A percentile compares a stretch with the other conserved stretches of the same genome.
Conservation (phyloP, 345 rosid species). For the Ceriops tagal region DNA sequence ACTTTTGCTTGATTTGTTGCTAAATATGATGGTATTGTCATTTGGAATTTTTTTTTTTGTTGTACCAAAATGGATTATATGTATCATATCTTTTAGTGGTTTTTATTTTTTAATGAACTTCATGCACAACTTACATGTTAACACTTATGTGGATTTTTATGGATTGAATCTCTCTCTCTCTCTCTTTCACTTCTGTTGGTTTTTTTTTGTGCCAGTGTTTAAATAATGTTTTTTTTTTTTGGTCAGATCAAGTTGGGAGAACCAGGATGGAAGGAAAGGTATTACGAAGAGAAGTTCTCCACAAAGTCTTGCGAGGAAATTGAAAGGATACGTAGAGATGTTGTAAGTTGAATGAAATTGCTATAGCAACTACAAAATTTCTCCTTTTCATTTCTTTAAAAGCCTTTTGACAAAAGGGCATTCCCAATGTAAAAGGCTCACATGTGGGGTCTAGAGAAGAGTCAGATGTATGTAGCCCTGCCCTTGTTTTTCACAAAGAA, state of each 20-base stretch:
- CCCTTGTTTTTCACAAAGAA: too few relatives aligned
- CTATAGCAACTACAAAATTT: not conserved
- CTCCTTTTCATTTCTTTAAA: not conserved
- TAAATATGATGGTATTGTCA: too few relatives aligned
- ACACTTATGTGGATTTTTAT: not conserved
- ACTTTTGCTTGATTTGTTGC: too few relatives aligned
- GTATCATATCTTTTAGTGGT: too few relatives aligned
- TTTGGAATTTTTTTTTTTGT: too few relatives aligned
- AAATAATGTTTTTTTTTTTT: conserved; percentile 4
- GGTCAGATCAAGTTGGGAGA: conserved; percentile 72
- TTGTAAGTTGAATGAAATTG: conserved; percentile 51
- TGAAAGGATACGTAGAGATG: conserved; percentile 72
- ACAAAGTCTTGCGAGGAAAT: conserved; percentile 59
- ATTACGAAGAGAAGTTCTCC: conserved; percentile 77
- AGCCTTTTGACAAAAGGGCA: too few relatives aligned
- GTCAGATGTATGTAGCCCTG: too few relatives aligned
- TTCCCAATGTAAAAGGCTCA: too few relatives aligned
- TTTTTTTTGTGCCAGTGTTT: not conserved
- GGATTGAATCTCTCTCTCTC: not conserved
- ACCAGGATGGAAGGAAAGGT: conserved; percentile 95
- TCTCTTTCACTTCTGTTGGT: not conserved
- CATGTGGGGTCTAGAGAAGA: too few relatives aligned
- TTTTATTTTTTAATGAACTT: too few relatives aligned
- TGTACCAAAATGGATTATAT: too few relatives aligned
- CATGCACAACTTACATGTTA: not conserved